Base-by-base conservation (phyloP, 1,284 basidiomycete genomes). In the Omphalotus olearius region DNA sequence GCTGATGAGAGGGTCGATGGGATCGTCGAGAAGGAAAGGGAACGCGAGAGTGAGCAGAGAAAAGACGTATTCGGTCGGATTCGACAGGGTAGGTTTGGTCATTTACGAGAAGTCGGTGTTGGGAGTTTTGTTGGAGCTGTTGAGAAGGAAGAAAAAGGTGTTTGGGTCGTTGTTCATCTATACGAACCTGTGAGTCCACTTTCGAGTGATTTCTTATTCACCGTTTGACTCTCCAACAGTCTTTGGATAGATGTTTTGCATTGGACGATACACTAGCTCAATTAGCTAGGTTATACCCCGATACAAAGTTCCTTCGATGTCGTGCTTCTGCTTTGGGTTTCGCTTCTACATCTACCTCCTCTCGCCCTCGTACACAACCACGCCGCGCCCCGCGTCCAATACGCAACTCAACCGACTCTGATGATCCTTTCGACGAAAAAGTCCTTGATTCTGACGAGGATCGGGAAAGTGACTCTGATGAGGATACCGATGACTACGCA, bases 121-220 rank as follows among this genome's bases (percentile, higher is more conserved):
- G 74, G 79, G 53, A 85, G 86, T 20, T 93, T 85, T 60, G 72
- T 93, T 48, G 70, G 72, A 47, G 88, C 91, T 2, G 82, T 93
- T 3, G 91, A 93, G 64, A 72, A 78, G 25, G 91, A 91, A 64
- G 79, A 80, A 28, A 69, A 68, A 48, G 79, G 77, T 2, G 76
- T 82, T 4, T 91, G 86, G 81, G 87, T 93, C 13, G 80, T 92
- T 11, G 74, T 93, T 28, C 91, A 93, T 66, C 73, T 93, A 6
- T 93, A 91, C 60, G 88, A 92, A 60, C 74, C 88, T 39, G 91
- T 92, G 64, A 59, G 85, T 74, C 49, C 23, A 42, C 28, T 10
- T 40, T 45, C 20, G 46, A 47, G 59, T 55, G 57, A 53, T 30
- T 20, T 43, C 40, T 36, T 38, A 23, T 13, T 42, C 16, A 36